phyloP scores from a whole-genome alignment of 768 basidiomycete genomes.

The Suillus brevipes region DNA sequence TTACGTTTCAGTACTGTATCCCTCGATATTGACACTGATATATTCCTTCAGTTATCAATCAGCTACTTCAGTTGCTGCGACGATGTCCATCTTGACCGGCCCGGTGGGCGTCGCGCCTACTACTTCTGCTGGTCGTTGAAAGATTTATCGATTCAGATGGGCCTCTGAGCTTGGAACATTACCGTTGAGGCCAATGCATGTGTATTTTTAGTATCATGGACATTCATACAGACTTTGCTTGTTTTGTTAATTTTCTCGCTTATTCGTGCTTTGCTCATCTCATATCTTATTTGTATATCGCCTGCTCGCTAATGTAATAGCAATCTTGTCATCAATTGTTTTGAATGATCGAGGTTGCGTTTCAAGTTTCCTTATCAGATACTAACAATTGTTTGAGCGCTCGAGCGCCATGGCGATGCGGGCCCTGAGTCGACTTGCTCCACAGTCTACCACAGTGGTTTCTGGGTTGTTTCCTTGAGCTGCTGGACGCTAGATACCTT shows the following conservation, averaged over 20 bases:
- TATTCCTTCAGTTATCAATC: conserved; percentile 36
- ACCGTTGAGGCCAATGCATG: neutral
- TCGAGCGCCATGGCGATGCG: neutral
- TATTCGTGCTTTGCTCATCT: neutral
- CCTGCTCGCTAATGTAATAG: neutral
- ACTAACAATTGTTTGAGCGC: neutral
- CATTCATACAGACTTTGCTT: neutral
- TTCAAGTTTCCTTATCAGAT: neutral
- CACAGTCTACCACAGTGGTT: neutral
- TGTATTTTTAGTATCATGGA: neutral
- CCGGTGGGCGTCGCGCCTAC: conserved; percentile 35
- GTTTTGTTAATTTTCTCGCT: neutral
- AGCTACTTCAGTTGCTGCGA: conserved; percentile 47
- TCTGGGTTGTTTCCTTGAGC: neutral
- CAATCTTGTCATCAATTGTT: neutral
- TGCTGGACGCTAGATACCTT: neutral
- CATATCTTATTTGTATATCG: neutral
- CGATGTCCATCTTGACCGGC: conserved; percentile 39
- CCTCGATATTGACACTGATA: neutral
- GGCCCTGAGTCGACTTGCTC: neutral
- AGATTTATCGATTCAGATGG: neutral
- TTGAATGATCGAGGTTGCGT: neutral
- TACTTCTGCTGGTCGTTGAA: neutral
- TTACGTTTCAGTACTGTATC: neutral
- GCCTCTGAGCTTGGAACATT: neutral